phyloP scores from a whole-genome alignment of 1,284 basidiomycete species.

The Trametes sp. region DNA sequence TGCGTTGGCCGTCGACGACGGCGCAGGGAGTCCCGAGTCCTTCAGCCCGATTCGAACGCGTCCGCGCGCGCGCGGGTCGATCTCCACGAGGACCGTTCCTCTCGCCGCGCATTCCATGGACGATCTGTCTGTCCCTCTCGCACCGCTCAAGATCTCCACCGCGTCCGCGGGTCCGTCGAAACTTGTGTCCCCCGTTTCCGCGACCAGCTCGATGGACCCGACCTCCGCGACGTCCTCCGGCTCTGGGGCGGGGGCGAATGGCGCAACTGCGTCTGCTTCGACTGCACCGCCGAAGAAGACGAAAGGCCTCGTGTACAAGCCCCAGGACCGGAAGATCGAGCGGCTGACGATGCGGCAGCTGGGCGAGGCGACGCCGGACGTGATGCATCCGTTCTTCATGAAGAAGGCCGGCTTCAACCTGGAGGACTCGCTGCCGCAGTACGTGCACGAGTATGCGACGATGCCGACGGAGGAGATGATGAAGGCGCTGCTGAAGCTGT shows the following conservation, averaged over 20 bases:
- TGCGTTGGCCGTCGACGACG: constrained; percentile 9
- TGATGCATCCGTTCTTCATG: constrained; percentile 88
- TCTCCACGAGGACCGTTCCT: constrained; percentile 25
- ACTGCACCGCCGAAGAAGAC: constrained; percentile 37
- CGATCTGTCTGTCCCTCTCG: constrained; percentile 7
- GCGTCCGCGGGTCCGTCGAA: constrained; percentile 14
- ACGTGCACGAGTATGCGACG: constrained; percentile 88
- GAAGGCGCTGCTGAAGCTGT: constrained; percentile 81
- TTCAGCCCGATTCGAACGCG: constrained; percentile 14
- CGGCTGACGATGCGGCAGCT: constrained; percentile 82
- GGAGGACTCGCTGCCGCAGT: constrained; percentile 83
- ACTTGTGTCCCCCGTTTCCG: constrained; percentile 12
- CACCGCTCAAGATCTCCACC: constrained; percentile 20
- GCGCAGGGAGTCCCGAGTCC: constrained; percentile 2
- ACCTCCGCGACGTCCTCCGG: constrained; percentile 4
- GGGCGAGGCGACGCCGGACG: constrained; percentile 87
- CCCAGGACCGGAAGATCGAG: constrained; percentile 67
- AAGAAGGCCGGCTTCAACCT: constrained; percentile 84
- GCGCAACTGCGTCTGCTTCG: constrained; percentile 3
- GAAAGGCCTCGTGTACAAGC: constrained; percentile 55
- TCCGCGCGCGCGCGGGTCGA: constrained; percentile 22
- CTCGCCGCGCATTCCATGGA: constrained; percentile 23
- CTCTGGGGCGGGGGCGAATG: not conserved
- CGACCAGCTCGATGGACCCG: constrained; percentile 13
- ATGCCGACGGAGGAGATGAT: constrained; percentile 85